These are phyloP conservation scores for Didymellaceae sp. DNA, from an alignment of 2,329 filamentous ascomycete species.

Conservation along the genomic window DNA sequence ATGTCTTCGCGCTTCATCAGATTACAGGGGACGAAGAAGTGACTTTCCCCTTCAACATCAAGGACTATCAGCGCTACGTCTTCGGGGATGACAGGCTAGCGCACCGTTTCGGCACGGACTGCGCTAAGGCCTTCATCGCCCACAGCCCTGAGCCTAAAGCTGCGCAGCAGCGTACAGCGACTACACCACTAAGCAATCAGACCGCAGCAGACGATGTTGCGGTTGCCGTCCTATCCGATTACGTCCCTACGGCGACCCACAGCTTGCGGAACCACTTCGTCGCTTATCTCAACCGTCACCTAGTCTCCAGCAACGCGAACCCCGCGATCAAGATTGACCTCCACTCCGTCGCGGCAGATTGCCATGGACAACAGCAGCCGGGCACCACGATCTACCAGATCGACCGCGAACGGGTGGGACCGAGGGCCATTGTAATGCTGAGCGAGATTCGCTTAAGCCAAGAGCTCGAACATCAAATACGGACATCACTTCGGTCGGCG, in stretches of 20 bases:
- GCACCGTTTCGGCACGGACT: conserved; percentile 33
- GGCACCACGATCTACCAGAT: conserved; percentile 20
- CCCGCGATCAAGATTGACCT: conserved; percentile 31
- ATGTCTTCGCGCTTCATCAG: conserved; percentile 31
- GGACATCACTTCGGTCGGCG: conserved; percentile 17
- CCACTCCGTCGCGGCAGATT: conserved; percentile 4
- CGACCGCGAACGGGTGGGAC: conserved; percentile 22
- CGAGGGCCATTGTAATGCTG: conserved; percentile 23
- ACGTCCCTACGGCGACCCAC: conserved; percentile 30
- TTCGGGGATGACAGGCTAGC: conserved; percentile 36
- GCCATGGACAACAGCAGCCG: conserved; percentile 11
- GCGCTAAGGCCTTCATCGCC: conserved; percentile 34
- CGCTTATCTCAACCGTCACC: conserved; percentile 32
- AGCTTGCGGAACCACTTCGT: conserved; percentile 32
- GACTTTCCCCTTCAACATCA: conserved; percentile 28
- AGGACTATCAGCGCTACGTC: conserved; percentile 34
- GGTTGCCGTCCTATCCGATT: conserved; percentile 34
- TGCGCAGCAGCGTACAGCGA: conserved; percentile 12
- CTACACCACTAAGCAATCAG: conserved; percentile 22
- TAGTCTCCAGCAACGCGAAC: conserved; percentile 24
- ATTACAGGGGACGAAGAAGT: conserved; percentile 20
- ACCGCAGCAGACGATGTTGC: conserved; percentile 23
- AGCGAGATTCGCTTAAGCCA: conserved; percentile 26
- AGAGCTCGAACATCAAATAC: conserved; percentile 22
- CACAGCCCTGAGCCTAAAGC: conserved; percentile 14